Evolutionary conservation across 192 early-diverging fungal species (phyloP).

Genomic region (Umbelopsis sp.): DNA sequence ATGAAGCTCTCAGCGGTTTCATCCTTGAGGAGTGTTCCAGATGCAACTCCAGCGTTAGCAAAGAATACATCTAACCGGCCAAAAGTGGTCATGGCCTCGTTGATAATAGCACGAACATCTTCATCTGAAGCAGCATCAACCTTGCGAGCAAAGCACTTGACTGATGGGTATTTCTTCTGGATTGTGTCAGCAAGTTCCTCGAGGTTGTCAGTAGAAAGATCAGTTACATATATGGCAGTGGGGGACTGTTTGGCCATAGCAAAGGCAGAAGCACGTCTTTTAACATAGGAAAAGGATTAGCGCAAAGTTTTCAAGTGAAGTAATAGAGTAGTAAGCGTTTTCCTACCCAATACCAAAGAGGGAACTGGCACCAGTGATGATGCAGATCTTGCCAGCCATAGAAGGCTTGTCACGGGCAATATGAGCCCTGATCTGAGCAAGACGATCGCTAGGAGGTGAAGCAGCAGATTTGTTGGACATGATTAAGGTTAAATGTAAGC

Average conservation of each 20-base stretch:
- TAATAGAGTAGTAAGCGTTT: neutral
- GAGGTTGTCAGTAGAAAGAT: constrained; percentile 38
- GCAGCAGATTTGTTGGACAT: constrained; percentile 23
- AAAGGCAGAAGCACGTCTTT: constrained; percentile 40
- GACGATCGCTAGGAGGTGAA: constrained; percentile 13
- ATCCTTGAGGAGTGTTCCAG: constrained; percentile 29
- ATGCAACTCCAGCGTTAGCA: constrained; percentile 51
- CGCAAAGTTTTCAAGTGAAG: neutral
- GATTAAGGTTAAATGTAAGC: neutral
- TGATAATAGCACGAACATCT: constrained; percentile 36
- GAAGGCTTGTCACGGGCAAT: constrained; percentile 24
- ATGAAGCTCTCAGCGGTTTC: constrained; percentile 37
- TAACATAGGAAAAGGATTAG: too few relatives aligned
- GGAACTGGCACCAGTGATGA: constrained; percentile 54
- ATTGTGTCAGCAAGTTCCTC: constrained; percentile 42
- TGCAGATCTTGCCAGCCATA: constrained; percentile 48
- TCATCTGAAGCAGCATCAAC: constrained; percentile 48
- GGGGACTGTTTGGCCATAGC: constrained; percentile 34
- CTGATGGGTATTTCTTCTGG: constrained; percentile 30
- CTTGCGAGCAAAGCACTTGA: constrained; percentile 36
- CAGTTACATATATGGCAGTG: constrained; percentile 47
- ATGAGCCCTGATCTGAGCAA: constrained; percentile 31
- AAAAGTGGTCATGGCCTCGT: constrained; percentile 42
- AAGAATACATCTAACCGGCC: constrained; percentile 59
- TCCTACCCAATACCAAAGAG: constrained; percentile 50